Percentiles rank a stretch among this genome's conserved stretches.
Evolutionary conservation across 805 yeast species (phyloP).

Genomic region (Sungouiella blattae): DNA sequence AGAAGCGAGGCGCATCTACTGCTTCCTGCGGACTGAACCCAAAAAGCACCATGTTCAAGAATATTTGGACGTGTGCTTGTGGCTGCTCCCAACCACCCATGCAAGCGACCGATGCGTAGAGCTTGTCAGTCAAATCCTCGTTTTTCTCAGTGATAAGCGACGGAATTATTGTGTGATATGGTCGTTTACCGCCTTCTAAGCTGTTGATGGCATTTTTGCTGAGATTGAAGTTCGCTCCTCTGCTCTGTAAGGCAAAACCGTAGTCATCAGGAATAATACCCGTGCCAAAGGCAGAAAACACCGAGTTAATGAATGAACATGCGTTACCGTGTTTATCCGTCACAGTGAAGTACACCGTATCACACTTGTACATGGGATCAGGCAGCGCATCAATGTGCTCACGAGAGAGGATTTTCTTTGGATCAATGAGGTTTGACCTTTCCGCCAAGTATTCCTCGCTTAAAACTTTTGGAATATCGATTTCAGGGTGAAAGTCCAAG

Average conservation of each 20-base stretch:
- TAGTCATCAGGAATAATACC: slow-evolving; percentile 60
- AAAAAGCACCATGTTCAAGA: slow-evolving; percentile 59
- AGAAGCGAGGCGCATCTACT: slow-evolving; percentile 71
- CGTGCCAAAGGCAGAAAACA: slow-evolving; percentile 66
- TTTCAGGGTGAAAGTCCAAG: slow-evolving; percentile 38
- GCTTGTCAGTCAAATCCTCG: slow-evolving; percentile 30
- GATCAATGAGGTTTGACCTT: slow-evolving; percentile 6
- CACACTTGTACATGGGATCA: slow-evolving; percentile 13
- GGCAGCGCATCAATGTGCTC: slow-evolving; percentile 13
- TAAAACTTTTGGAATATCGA: slow-evolving; percentile 42
- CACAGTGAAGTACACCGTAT: slow-evolving; percentile 16
- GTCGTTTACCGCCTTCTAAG: slow-evolving; percentile 65
- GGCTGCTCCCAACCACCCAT: slow-evolving; percentile 91
- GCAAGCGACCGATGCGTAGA: slow-evolving; percentile 74
- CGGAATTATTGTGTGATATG: slow-evolving; percentile 83
- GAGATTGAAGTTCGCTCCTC: slow-evolving; percentile 74
- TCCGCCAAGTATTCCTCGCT: slow-evolving; percentile 16
- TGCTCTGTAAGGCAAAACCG: slow-evolving; percentile 71
- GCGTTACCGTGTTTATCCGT: slow-evolving; percentile 33
- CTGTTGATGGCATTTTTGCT: slow-evolving; percentile 55
- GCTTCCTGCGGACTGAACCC: slow-evolving; percentile 70
- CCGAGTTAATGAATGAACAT: slow-evolving; percentile 75
- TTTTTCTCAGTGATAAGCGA: slow-evolving; percentile 63
- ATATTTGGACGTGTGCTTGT: slow-evolving; percentile 79
- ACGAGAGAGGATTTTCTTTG: slow-evolving; percentile 7